Evolutionary conservation across 768 basidiomycete genomes (phyloP), one percentile per base, ranked within the genome.

Genomic region (Boletus rubroflammeus): DNA sequence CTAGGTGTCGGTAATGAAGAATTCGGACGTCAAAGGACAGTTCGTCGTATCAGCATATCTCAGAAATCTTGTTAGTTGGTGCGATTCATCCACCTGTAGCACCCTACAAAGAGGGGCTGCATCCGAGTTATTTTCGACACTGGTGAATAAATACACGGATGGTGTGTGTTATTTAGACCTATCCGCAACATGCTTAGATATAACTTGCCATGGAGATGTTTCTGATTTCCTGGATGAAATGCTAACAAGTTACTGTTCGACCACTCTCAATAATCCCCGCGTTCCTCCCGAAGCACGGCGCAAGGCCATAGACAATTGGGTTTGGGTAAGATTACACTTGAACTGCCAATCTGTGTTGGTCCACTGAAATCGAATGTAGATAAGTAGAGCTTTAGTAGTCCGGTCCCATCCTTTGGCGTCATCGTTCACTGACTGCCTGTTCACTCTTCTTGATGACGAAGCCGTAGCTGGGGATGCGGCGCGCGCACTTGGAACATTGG

Each of bases 91-190:
- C 11, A 72, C 79, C 4, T 76, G 78, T 17, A 80, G 73, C 47
- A 69, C 74, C 41, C 59, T 78, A 0, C 87, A 90, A 65, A 73
- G 75, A 57, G 76, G 78, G 29, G 78, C 83, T 26, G 80, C 78
- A 2, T 75, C 81, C 62, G 79, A 84, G 36, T 62, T 84, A 3
- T 66, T 92, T 17, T 78, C 86, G 1, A 80, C 85, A 0, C 71
- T 90, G n/a, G 70, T 93, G 26, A 97, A 98, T 68, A 92, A 93
- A 68, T 81, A 84, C 35, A 75, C 76, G 10, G 78, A 84, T 38
- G 84, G 94, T 93, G 45, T 93, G 45, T 57, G 41, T 21, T 21
- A 4, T 26, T 19, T 3, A 23, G 10, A 40, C 31, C 9, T 26
- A 7, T 40, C 49, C 51, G 17, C 7, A 6, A 47, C 34, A 51